These are phyloP conservation scores for Amanita rimosa DNA, from an alignment of 768 basidiomycete genomes.

Conservation along the genomic window DNA sequence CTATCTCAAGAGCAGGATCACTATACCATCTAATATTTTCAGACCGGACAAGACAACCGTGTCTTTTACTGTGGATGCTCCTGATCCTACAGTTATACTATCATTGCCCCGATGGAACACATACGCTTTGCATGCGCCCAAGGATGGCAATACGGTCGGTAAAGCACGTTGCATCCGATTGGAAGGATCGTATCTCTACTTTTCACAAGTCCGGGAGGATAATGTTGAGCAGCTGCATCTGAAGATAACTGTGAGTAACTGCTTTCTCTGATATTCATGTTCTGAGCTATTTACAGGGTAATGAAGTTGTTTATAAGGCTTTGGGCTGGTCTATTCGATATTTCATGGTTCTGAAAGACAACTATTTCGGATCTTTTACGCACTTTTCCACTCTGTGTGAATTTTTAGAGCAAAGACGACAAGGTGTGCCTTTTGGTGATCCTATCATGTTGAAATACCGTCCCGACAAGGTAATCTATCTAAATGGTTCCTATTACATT, in stretches of 20 bases:
- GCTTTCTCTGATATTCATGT: conserved; percentile 1
- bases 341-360: conserved; percentile 82
- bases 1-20: conserved; percentile 34
- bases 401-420: conserved; percentile 60
- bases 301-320: conserved; percentile 49
- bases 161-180: conserved; percentile 44
- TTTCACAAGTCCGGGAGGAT: conserved; percentile 50
- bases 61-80: conserved; percentile 50
- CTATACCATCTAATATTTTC: conserved; percentile 62
- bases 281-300: conserved; percentile 24
- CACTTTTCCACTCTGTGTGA: conserved; percentile 85
- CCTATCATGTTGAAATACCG: conserved; percentile 74
- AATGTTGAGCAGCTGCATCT: conserved; percentile 73
- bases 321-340: conserved; percentile 87
- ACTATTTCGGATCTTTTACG: conserved; percentile 91
- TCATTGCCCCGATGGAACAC: conserved; percentile 88
- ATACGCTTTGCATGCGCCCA: conserved; percentile 54
- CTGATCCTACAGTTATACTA: conserved; percentile 46
- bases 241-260: conserved; percentile 40
- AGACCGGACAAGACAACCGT: conserved; percentile 59
- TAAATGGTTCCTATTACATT: background rate
- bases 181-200: conserved; percentile 67
- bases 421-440: conserved; percentile 60
- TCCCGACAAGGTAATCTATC: conserved; percentile 50
- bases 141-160: conserved; percentile 50